Evolutionary conservation across 2,329 filamentous ascomycete species (phyloP).

Genomic region (Paracoccidioides lutzii): DNA sequence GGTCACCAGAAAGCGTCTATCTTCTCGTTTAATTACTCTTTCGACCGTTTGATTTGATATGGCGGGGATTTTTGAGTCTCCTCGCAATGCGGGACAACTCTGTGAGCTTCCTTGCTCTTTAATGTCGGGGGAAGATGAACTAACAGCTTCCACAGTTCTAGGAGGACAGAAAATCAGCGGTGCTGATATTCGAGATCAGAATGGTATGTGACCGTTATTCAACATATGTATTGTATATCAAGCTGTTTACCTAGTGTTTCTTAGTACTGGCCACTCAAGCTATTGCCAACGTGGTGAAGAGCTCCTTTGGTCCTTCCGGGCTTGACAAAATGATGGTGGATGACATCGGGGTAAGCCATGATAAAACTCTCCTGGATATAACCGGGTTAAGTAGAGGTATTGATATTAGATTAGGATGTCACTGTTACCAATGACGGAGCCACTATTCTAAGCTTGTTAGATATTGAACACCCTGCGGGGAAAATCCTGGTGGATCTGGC

Average conservation of each 20-base stretch:
- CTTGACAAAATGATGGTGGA: constrained; percentile 99
- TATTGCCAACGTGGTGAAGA: constrained; percentile 98
- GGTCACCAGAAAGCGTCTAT: background rate
- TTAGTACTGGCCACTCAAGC: constrained; percentile 86
- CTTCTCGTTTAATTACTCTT: background rate
- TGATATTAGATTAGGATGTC: constrained; percentile 55
- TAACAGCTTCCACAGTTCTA: constrained; percentile 49
- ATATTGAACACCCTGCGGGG: constrained; percentile 94
- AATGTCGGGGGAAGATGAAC: constrained; percentile 11
- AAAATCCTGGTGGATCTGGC: constrained; percentile 97
- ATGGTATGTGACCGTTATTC: constrained; percentile 46
- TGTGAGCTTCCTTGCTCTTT: constrained; percentile 40
- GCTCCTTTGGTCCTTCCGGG: constrained; percentile 91
- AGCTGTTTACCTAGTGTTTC: constrained; percentile 9
- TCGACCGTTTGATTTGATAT: constrained; percentile 38
- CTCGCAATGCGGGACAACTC: constrained; percentile 79
- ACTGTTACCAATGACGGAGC: constrained; percentile 98
- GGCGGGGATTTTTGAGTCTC: constrained; percentile 93
- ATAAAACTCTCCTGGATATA: background rate
- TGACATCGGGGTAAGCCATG: constrained; percentile 69
- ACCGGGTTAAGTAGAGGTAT: constrained; percentile 8
- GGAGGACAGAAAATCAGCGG: constrained; percentile 97
- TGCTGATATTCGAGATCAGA: constrained; percentile 91
- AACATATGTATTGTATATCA: background rate
- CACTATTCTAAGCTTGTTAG: constrained; percentile 86